Evolutionary conservation across 805 yeast genomes (phyloP).

Genomic region (Metschnikowia santaceciliae): DNA sequence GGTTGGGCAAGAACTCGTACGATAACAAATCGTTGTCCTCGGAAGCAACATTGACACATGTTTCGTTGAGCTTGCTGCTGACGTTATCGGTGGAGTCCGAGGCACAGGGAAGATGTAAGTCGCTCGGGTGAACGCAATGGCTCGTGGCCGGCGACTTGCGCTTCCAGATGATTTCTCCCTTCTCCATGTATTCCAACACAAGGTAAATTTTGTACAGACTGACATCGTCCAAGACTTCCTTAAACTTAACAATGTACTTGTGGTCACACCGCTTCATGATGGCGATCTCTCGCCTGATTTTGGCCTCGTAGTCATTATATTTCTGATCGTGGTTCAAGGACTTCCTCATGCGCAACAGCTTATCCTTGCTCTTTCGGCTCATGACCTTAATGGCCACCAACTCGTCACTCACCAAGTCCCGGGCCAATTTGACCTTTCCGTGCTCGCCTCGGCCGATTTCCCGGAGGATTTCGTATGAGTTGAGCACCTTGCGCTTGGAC

Average conservation of each 20-base stretch:
- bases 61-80: slow-evolving; percentile 3
- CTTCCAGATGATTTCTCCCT: slow-evolving; percentile 88
- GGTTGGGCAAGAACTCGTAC: slow-evolving; percentile 46
- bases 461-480: slow-evolving; percentile 81
- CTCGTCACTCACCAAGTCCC: slow-evolving; percentile 57
- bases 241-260: slow-evolving; percentile 37
- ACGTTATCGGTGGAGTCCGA: slow-evolving; percentile 4
- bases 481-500: slow-evolving; percentile 72
- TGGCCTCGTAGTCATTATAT: slow-evolving; percentile 31
- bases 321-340: slow-evolving; percentile 22
- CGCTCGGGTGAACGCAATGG: slow-evolving; percentile 5
- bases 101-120: neutral
- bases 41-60: slow-evolving; percentile 3
- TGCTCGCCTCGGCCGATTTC: slow-evolving; percentile 97
- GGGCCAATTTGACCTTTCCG: slow-evolving; percentile 94
- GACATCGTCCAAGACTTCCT: slow-evolving; percentile 78
- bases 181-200: slow-evolving; percentile 83
- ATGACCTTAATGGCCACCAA: slow-evolving; percentile 93
- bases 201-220: slow-evolving; percentile 81
- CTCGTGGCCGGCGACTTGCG: slow-evolving; percentile 12
- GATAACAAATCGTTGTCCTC: slow-evolving; percentile 23
- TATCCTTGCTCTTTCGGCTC: slow-evolving; percentile 54
- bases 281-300: slow-evolving; percentile 40
- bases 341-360: slow-evolving; percentile 30
- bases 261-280: slow-evolving; percentile 47